These are phyloP conservation scores for Diaporthe vexans DNA, from an alignment of 2,329 filamentous ascomycete genomes.

Conservation along the genomic window DNA sequence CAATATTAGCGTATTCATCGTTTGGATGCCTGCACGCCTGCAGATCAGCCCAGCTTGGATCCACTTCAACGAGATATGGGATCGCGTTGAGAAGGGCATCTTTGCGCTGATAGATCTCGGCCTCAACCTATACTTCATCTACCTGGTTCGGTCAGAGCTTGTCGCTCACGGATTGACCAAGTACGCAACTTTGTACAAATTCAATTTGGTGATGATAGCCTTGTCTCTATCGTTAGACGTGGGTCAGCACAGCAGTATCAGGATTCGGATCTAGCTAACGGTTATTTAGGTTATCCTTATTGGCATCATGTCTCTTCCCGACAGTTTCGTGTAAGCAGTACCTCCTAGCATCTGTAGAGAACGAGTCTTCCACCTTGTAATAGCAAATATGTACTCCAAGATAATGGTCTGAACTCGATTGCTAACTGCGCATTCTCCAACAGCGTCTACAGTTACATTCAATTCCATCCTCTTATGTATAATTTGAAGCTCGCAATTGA, in stretches of 20 bases:
- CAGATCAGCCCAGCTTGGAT: conserved; percentile 55
- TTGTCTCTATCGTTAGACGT: conserved; percentile 61
- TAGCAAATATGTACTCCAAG: neutral
- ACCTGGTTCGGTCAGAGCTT: conserved; percentile 57
- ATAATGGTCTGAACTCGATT: fast-evolving
- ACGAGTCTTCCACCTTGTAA: neutral
- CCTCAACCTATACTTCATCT: conserved; percentile 64
- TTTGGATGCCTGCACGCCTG: conserved; percentile 65
- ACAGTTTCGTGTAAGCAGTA: conserved; percentile 56
- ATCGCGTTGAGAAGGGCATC: conserved; percentile 62
- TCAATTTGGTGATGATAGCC: conserved; percentile 61
- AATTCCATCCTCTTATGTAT: conserved; percentile 63
- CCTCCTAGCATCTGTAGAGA: neutral
- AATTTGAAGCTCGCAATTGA: conserved; percentile 65
- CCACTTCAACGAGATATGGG: conserved; percentile 62
- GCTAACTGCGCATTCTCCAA: neutral
- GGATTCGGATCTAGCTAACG: neutral
- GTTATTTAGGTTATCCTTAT: conserved; percentile 52
- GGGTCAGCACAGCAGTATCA: conserved; percentile 20
- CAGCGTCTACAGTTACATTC: conserved; percentile 54
- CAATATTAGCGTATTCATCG: conserved; percentile 63
- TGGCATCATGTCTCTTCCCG: conserved; percentile 60
- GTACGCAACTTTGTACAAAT: conserved; percentile 59
- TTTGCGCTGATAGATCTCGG: conserved; percentile 59
- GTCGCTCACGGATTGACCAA: conserved; percentile 61